A percentile compares a stretch with the other conserved stretches of the same genome.
These are phyloP conservation scores for Populus trichocarpa DNA, from an alignment of 441 rosid species.

Conservation along the genomic window DNA sequence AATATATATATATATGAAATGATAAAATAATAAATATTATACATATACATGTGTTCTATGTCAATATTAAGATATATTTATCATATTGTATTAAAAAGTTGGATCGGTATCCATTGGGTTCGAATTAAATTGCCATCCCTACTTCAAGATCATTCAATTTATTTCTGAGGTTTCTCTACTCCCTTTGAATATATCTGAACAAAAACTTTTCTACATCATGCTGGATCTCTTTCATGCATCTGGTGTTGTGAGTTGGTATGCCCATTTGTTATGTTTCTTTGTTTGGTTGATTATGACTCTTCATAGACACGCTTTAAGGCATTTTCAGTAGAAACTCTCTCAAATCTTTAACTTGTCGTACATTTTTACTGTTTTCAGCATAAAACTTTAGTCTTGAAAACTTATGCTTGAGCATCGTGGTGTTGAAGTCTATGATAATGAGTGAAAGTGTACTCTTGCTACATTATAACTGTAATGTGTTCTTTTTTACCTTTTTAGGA, in stretches of 20 bases:
- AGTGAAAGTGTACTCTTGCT: conserved; percentile 1
- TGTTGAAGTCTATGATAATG: background rate
- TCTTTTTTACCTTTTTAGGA: conserved; percentile 38
- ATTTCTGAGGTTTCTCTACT: background rate
- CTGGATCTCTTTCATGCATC: background rate
- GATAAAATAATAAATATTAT: too few relatives aligned
- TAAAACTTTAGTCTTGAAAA: background rate
- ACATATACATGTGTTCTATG: too few relatives aligned
- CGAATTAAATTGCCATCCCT: too few relatives aligned
- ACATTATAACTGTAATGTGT: conserved; percentile 2
- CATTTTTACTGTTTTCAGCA: background rate
- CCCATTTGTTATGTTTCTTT: background rate
- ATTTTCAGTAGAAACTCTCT: background rate
- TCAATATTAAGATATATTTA: too few relatives aligned
- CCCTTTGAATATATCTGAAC: background rate
- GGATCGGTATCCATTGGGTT: too few relatives aligned
- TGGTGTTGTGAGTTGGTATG: background rate
- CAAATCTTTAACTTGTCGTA: background rate
- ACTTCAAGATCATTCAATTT: background rate
- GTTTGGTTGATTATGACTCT: background rate
- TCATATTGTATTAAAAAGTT: too few relatives aligned
- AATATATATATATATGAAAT: background rate
- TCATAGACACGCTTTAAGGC: background rate
- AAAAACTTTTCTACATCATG: background rate
- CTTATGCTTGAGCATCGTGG: background rate